phyloP scores from a whole-genome alignment of 2,329 filamentous ascomycete species.

The Hypocrella siamensis region DNA sequence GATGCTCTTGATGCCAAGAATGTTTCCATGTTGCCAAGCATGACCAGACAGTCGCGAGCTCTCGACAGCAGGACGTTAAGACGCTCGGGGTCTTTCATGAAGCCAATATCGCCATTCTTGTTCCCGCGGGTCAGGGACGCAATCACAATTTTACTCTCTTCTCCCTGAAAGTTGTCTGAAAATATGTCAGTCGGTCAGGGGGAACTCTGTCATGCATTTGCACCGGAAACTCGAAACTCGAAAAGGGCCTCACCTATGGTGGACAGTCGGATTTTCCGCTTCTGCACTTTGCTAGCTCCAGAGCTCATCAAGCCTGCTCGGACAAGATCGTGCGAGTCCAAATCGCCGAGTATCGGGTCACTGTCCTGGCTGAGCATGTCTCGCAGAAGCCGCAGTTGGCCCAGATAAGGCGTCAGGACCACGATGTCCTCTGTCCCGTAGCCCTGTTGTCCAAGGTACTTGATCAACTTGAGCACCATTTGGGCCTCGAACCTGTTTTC shows the following conservation, averaged over 20 bases:
- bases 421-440: slow-evolving; percentile 52
- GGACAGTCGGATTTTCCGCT: slow-evolving; percentile 41
- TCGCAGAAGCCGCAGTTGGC: slow-evolving; percentile 44
- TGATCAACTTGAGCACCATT: slow-evolving; percentile 49
- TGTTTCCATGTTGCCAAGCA: slow-evolving; percentile 55
- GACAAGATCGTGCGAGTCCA: slow-evolving; percentile 46
- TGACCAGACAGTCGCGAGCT: slow-evolving; percentile 47
- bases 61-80: slow-evolving; percentile 56
- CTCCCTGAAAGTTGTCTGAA: slow-evolving; percentile 68
- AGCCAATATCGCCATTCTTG: slow-evolving; percentile 46
- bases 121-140: slow-evolving; percentile 55
- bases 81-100: slow-evolving; percentile 49
- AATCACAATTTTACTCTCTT: slow-evolving; percentile 60
- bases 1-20: slow-evolving; percentile 38
- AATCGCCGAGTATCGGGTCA: slow-evolving; percentile 51
- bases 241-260: slow-evolving; percentile 46
- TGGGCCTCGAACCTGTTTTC: slow-evolving; percentile 46
- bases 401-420: slow-evolving; percentile 57
- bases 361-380: slow-evolving; percentile 37
- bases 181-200: no score
- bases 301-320: slow-evolving; percentile 43
- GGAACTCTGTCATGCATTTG: no score
- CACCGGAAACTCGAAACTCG: no score
- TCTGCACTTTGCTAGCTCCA: slow-evolving; percentile 32
- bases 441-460: slow-evolving; percentile 55